phyloP scores from a whole-genome alignment of 1,139 yeast genomes.

The Ogataea hybrid region DNA sequence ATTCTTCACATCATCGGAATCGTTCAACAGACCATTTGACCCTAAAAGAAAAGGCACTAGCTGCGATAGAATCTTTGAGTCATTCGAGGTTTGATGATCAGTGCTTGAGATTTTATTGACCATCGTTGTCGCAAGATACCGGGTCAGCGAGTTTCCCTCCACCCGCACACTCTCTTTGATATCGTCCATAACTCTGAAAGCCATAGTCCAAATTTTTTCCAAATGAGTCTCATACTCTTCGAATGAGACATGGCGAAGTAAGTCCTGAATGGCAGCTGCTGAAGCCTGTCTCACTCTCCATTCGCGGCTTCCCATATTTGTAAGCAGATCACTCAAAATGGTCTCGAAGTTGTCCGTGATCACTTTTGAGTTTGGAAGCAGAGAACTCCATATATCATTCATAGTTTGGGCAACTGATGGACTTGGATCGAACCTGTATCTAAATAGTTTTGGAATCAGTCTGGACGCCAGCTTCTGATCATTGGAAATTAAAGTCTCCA shows the following conservation, averaged over 20 bases:
- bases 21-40: slow-evolving; percentile 73
- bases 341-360: slow-evolving; percentile 52
- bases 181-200: slow-evolving; percentile 89
- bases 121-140: slow-evolving; percentile 62
- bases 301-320: slow-evolving; percentile 76
- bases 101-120: slow-evolving; percentile 52
- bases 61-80: slow-evolving; percentile 51
- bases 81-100: slow-evolving; percentile 38
- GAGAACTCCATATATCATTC: slow-evolving; percentile 84
- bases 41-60: slow-evolving; percentile 83
- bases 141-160: slow-evolving; percentile 72
- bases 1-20: slow-evolving; percentile 78
- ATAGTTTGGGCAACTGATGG: slow-evolving; percentile 73
- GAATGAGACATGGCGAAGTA: slow-evolving; percentile 60
- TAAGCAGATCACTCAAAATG: slow-evolving; percentile 64
- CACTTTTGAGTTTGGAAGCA: slow-evolving; percentile 56
- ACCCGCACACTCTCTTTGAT: slow-evolving; percentile 90
- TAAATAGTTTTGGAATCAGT: slow-evolving; percentile 76
- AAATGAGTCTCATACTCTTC: slow-evolving; percentile 52
- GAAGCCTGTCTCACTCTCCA: slow-evolving; percentile 96
- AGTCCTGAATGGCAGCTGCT: slow-evolving; percentile 67
- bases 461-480: slow-evolving; percentile 55
- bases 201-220: slow-evolving; percentile 81
- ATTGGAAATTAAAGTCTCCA: slow-evolving; percentile 58
- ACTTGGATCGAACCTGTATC: slow-evolving; percentile 86